Evolutionary conservation across 306 rosid genomes (phyloP), one percentile per base, ranked within the genome.

Genomic region (Benincasa hispida): DNA sequence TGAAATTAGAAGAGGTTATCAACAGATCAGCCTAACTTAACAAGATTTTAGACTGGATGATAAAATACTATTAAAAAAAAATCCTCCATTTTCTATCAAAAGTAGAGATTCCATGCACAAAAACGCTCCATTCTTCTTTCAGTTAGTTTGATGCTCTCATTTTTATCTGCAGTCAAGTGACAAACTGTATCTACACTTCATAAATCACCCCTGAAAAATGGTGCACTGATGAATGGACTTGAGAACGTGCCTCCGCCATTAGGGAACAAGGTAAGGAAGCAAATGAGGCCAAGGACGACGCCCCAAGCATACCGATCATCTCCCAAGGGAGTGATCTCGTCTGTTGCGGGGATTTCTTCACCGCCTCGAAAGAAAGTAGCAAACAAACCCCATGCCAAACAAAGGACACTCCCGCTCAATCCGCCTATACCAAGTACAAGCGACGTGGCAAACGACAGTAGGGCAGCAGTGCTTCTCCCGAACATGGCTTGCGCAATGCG

Each of bases 321-420:
- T 18, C 92, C 98, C 37, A 93, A 59, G 24, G 92, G 90, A 5
- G 90, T 87, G 79, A 91, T 88, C 84, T 93, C 98, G 15, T 93
- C 98, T 76, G 85, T 87, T 14, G 96, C 93, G 0, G 98, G 98
- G 18, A 89, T 67, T 83, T 93, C 98, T 74, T 93, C 98, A 13
- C 97, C 97, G 0, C 96, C 98, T 19, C 98, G 83, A 62, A 93
- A 90, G 86, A 93, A 93, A 27, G 96, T 91, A 54, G 97, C 93
- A 54, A 91, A 93, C 78, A 93, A 82, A 14, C 98, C 98, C 98
- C 98, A 93, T 50, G 98, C 93, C 86, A 93, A 59, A 68, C 98
- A 93, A 27, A 93, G 85, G 55, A 93, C 93, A 74, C 98, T 93
- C 0, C 98, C 98, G 69, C 97, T 93, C 74, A 93, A 84, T 51